A percentile compares a stretch with the other conserved stretches of the same genome.
phyloP scores from a whole-genome alignment of 768 basidiomycete species.

The Tylopilus rubrobrunneus region DNA sequence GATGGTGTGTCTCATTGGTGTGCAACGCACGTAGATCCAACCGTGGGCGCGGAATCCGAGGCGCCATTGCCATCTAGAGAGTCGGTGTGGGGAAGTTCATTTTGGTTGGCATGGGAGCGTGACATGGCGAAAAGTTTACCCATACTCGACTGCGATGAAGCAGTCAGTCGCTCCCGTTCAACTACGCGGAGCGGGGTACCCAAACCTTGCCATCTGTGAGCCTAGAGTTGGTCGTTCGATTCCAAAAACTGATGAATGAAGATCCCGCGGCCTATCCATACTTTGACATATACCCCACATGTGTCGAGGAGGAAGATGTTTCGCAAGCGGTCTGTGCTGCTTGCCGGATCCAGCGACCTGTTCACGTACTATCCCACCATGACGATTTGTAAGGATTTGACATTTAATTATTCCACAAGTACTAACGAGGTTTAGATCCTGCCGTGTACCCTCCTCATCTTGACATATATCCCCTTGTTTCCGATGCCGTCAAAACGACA shows the following conservation, averaged over 20 bases:
- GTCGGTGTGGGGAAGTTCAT: slow-evolving; percentile 13
- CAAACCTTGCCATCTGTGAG: slow-evolving; percentile 20
- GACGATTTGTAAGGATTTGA: slow-evolving; percentile 31
- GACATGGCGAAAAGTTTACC: slow-evolving; percentile 19
- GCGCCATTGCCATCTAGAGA: slow-evolving; percentile 21
- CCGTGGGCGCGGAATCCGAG: slow-evolving; percentile 33
- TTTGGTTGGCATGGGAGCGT: slow-evolving; percentile 17
- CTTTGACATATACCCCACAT: slow-evolving; percentile 39
- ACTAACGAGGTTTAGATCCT: slow-evolving; percentile 30
- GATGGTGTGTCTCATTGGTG: not conserved
- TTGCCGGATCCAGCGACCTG: not conserved
- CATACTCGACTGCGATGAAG: slow-evolving; percentile 3
- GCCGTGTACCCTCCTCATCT: slow-evolving; percentile 41
- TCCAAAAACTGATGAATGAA: slow-evolving; percentile 15
- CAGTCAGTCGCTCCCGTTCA: slow-evolving; percentile 2
- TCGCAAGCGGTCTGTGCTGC: not conserved
- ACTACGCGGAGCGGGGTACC: slow-evolving; percentile 14
- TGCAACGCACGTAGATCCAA: slow-evolving; percentile 28
- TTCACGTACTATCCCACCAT: slow-evolving; percentile 31
- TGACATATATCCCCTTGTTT: slow-evolving; percentile 34
- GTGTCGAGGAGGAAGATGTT: not conserved
- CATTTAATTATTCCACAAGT: not conserved
- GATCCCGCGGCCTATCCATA: slow-evolving; percentile 41
- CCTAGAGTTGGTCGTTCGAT: not conserved
- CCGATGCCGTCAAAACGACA: not conserved